Conservation (phyloP, 2,329 filamentous ascomycete species). For the Paradendryphiella salina region DNA sequence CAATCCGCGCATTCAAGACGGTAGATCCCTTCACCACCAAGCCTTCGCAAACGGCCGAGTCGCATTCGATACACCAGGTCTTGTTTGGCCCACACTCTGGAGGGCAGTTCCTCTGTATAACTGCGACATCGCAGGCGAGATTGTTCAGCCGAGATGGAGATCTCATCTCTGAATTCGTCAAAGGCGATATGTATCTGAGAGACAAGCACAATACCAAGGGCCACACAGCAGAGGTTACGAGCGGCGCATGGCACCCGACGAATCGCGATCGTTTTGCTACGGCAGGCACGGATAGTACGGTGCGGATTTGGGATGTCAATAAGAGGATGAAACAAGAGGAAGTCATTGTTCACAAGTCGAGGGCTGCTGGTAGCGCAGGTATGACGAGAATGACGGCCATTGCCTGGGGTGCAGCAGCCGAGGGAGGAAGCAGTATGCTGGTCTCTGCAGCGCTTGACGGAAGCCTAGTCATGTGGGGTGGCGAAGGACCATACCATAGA, state of each 20-base stretch:
- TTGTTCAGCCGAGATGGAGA: conserved; percentile 89
- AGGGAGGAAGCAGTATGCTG: conserved; percentile 78
- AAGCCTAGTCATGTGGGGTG: conserved; percentile 87
- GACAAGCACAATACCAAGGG: conserved; percentile 99
- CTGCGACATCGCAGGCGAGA: conserved; percentile 86
- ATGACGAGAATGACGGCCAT: conserved; percentile 93
- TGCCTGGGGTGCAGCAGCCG: conserved; percentile 75
- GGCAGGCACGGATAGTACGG: conserved; percentile 89
- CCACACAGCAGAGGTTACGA: conserved; percentile 88
- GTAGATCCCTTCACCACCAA: conserved; percentile 85
- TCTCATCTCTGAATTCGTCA: conserved; percentile 82
- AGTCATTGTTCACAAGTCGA: conserved; percentile 94
- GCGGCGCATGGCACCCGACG: conserved; percentile 86
- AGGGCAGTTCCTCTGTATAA: conserved; percentile 79
- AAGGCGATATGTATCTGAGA: conserved; percentile 96
- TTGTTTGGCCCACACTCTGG: conserved; percentile 84
- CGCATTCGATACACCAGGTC: conserved; percentile 84
- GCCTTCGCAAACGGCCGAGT: conserved; percentile 70
- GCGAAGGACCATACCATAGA: conserved; percentile 81
- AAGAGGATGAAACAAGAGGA: conserved; percentile 87
- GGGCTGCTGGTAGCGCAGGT: conserved; percentile 81
- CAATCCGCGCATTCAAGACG: conserved; percentile 88
- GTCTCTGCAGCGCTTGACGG: conserved; percentile 86
- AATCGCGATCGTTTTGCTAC: conserved; percentile 85
- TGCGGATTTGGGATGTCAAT: conserved; percentile 97